These are phyloP conservation scores for Amphibolis antarctica DNA, from an alignment of 106 monocot genomes.

Conservation along the genomic window DNA sequence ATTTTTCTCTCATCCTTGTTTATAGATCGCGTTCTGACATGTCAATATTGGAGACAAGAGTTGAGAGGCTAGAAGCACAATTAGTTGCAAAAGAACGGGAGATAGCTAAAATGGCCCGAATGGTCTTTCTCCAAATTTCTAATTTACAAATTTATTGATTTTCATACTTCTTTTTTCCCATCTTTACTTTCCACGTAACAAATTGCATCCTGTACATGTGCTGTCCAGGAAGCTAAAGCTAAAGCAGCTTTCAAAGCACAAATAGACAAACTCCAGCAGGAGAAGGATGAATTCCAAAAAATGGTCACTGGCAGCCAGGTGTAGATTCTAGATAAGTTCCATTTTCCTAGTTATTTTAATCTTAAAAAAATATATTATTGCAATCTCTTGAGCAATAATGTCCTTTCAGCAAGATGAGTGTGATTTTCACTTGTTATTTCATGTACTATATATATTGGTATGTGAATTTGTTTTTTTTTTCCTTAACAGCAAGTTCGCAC, in stretches of 20 bases:
- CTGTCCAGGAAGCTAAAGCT: constrained; percentile 74
- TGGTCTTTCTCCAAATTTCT: constrained; percentile 25
- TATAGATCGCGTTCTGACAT: constrained; percentile 70
- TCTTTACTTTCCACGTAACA: not conserved
- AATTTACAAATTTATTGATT: constrained; percentile 7
- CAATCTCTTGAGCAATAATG: not conserved
- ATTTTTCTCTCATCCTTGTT: not conserved
- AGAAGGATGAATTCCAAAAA: constrained; percentile 94
- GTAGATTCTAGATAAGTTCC: constrained; percentile 1
- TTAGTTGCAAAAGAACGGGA: constrained; percentile 88
- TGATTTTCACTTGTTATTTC: not conserved
- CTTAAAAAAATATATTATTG: not conserved
- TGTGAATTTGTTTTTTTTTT: constrained; percentile 2
- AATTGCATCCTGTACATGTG: not conserved
- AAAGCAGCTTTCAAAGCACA: constrained; percentile 74
- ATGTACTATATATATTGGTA: no score
- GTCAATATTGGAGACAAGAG: constrained; percentile 86
- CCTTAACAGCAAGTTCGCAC: constrained; percentile 93
- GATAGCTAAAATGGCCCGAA: constrained; percentile 80
- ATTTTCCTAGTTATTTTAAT: not conserved
- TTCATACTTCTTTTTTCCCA: not conserved
- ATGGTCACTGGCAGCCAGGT: constrained; percentile 99
- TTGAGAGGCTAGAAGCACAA: constrained; percentile 93
- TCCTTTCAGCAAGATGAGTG: no score
- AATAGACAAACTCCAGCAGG: constrained; percentile 92